Base-by-base conservation (phyloP, 331 rosid species). In the Rhamnella rubrinervis region DNA sequence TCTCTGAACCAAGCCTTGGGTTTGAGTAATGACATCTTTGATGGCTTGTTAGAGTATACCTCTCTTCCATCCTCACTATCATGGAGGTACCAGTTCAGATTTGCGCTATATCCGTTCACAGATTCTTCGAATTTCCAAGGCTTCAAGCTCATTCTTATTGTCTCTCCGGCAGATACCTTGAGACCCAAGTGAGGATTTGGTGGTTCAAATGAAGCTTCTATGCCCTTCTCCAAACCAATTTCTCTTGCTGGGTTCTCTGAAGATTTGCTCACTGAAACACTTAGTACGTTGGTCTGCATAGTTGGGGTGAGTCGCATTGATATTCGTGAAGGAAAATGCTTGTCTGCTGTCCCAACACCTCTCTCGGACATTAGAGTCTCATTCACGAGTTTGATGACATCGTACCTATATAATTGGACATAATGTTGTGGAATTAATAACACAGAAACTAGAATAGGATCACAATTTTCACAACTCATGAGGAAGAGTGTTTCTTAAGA, bases 121-220 rank as follows among this genome's bases (percentile, higher is more conserved):
- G 92, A 85, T 75, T 91, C 81, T 81, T 91, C 96, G 35, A 93
- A 93, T 59, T 88, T 93, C 98, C 97, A 93, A 0, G 98, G 95
- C 82, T 78, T 93, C 41, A 91, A 70, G 58, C 81, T 88, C 41
- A 86, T 66, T 0, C 84, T 85, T 7, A 73, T 19, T 44, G 86
- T 79, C 68, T 93, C 98, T 25, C 81, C 80, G 1, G 90, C 83
- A 7, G 95, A 71, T 67, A 88, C 82, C 82, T 72, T 90, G 0
- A 93, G 77, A 4, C 85, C 95, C 75, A 85, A 53, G 78, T 75
- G 70, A 49, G 97, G 62, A 49, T 80, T 85, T 0, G 83, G 70
- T 0, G 88, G 76, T 0, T 93, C 89, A 0, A 93, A 71, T 16
- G 91, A 85, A 40, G 86, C 97, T 77, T 85, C 98, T 69, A 88